A percentile compares a stretch with the other conserved stretches of the same genome.
phyloP scores from a whole-genome alignment of 768 basidiomycete species.

The Piloderma croceum region DNA sequence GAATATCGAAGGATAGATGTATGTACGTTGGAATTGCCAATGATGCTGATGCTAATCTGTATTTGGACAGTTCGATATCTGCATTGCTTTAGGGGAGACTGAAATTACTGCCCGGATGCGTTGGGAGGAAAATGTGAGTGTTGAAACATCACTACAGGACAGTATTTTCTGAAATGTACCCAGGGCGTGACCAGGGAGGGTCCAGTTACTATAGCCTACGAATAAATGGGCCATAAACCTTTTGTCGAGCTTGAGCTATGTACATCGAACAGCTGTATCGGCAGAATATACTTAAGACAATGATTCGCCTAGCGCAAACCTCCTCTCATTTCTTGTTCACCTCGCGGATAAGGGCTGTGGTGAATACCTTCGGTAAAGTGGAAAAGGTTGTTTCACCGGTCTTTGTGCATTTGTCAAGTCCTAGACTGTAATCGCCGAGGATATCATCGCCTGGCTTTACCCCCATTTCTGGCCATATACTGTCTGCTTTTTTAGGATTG shows the following conservation, averaged over 20 bases:
- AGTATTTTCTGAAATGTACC: background rate
- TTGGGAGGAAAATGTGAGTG: slow-evolving; percentile 14
- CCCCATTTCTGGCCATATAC: slow-evolving; percentile 15
- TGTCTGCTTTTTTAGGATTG: slow-evolving; percentile 1
- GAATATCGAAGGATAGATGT: slow-evolving; percentile 2
- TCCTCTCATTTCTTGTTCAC: too few relatives aligned
- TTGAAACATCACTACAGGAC: background rate
- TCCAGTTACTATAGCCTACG: slow-evolving; percentile 16
- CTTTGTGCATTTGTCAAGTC: slow-evolving; percentile 4
- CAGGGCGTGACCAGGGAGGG: slow-evolving; percentile 12
- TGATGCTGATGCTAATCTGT: background rate
- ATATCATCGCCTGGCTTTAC: slow-evolving; percentile 9
- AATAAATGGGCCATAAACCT: too few relatives aligned
- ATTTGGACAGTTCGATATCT: slow-evolving; percentile 13
- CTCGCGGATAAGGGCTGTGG: slow-evolving; percentile 12
- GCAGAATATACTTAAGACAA: too few relatives aligned
- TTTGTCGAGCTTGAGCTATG: too few relatives aligned
- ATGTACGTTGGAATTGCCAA: slow-evolving; percentile 1
- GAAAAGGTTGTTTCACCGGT: background rate
- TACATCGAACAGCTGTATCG: too few relatives aligned
- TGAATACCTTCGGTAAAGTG: slow-evolving; percentile 10
- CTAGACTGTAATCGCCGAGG: slow-evolving; percentile 10
- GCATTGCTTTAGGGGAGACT: slow-evolving; percentile 15
- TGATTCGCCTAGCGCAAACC: too few relatives aligned
- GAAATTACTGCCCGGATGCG: slow-evolving; percentile 15